A percentile compares a stretch with the other conserved stretches of the same genome.
Evolutionary conservation across 768 basidiomycete genomes (phyloP).

Genomic region (Leucocoprinus birnbaumii): DNA sequence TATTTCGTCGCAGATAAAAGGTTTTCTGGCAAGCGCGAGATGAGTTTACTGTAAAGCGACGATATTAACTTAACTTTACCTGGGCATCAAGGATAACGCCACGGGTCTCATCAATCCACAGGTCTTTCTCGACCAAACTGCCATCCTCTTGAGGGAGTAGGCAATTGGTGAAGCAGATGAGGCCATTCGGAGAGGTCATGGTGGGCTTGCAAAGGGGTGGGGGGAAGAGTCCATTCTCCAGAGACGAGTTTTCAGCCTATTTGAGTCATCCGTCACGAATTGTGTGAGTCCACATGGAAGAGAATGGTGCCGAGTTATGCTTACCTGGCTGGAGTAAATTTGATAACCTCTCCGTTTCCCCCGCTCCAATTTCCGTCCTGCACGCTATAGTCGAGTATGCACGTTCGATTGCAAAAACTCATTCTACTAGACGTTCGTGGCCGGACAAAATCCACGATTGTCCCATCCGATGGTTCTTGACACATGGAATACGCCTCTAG

Average conservation of each 20-base stretch:
- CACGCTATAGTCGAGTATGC: not conserved
- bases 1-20: conserved; percentile 58
- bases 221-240: not conserved
- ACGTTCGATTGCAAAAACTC: conserved; percentile 6
- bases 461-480: not conserved
- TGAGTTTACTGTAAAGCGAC: conserved; percentile 1
- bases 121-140: conserved; percentile 64
- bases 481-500: not conserved
- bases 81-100: conserved; percentile 79
- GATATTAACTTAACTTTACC: conserved; percentile 30
- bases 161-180: conserved; percentile 89
- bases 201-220: not conserved
- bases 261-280: conserved; percentile 8
- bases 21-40: conserved; percentile 46
- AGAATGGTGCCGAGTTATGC: conserved; percentile 4
- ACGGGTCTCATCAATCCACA: conserved; percentile 77
- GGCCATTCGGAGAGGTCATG: conserved; percentile 54
- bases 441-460: not conserved
- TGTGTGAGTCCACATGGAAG: not conserved
- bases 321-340: conserved; percentile 1
- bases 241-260: conserved; percentile 1
- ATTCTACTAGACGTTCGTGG: not conserved
- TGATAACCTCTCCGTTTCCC: conserved; percentile 6
- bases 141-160: conserved; percentile 80
- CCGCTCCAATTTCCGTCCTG: not conserved